Conservation (phyloP, 345 rosid genomes). For the Bruguiera sexangula region DNA sequence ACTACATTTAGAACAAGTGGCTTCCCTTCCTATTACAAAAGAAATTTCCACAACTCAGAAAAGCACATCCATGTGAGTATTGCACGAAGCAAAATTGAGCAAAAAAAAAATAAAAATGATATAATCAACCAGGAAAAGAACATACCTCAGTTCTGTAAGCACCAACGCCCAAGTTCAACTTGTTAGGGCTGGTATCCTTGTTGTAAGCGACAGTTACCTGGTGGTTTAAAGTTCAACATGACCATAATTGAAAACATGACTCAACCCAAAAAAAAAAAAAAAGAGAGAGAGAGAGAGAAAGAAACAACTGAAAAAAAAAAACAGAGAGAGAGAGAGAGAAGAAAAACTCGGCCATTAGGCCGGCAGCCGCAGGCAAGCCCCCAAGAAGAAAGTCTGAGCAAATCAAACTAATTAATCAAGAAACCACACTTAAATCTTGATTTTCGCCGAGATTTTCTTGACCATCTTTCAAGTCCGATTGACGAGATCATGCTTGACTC, state of each 20-base stretch:
- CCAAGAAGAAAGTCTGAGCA: no score
- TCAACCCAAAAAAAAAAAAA: no score
- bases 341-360: no score
- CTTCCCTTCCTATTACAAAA: conserved; percentile 61
- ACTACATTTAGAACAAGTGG: conserved; percentile 36
- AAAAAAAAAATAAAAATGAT: no score
- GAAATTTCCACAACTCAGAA: background rate
- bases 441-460: no score
- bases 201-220: conserved; percentile 96
- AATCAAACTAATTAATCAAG: no score
- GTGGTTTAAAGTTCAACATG: background rate
- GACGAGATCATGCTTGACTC: no score
- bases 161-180: conserved; percentile 93
- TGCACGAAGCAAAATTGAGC: no score
- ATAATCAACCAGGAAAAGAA: background rate
- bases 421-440: no score
- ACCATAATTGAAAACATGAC: background rate
- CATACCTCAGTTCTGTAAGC: conserved; percentile 92
- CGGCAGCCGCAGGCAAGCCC: no score
- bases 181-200: conserved; percentile 81
- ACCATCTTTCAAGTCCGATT: no score
- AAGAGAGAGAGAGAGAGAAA: background rate
- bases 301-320: no score
- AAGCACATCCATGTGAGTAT: background rate
- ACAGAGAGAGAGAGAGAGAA: background rate